Percentiles rank a stretch among this genome's conserved stretches.
These are phyloP conservation scores for Globisporangium paddicum DNA, from an alignment of 352 stramenopile genomes.

Conservation along the genomic window DNA sequence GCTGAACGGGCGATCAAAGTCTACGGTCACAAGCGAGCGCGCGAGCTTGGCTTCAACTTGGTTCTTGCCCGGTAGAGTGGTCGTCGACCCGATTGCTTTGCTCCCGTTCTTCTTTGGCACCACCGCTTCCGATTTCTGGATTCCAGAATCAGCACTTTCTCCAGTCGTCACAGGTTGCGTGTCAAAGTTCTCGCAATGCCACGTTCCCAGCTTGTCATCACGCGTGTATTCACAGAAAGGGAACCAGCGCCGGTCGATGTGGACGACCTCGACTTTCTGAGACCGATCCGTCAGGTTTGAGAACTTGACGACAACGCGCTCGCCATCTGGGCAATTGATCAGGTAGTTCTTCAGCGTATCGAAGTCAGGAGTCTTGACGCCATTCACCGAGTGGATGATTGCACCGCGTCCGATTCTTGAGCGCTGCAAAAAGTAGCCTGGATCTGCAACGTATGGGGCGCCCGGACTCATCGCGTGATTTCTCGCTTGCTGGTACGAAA, in stretches of 20 bases:
- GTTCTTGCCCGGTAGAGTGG: conserved; percentile 79
- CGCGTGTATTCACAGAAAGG: conserved; percentile 79
- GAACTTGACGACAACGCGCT: conserved; percentile 85
- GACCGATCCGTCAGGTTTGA: conserved; percentile 70
- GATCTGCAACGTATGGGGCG: conserved; percentile 77
- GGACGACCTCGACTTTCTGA: conserved; percentile 81
- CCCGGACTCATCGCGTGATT: conserved; percentile 73
- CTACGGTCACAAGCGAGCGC: conserved; percentile 79
- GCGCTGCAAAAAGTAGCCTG: conserved; percentile 88
- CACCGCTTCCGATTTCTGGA: conserved; percentile 10
- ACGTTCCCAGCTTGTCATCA: conserved; percentile 73
- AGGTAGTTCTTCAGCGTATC: conserved; percentile 81
- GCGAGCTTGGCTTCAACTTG: conserved; percentile 75
- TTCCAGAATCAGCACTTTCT: conserved; percentile 6
- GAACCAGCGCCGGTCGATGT: conserved; percentile 91
- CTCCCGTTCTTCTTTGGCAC: conserved; percentile 16
- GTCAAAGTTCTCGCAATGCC: conserved; percentile 70
- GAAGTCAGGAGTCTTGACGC: conserved; percentile 79
- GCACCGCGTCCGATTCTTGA: conserved; percentile 77
- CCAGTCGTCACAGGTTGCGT: conserved; percentile 5
- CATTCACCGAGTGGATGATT: conserved; percentile 88
- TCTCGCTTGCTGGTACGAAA: conserved; percentile 89
- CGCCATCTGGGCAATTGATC: conserved; percentile 63
- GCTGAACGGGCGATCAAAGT: conserved; percentile 83
- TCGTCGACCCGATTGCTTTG: conserved; percentile 65